Evolutionary conservation across 2,329 filamentous ascomycete genomes (phyloP).

Genomic region (Ramularia endophylla): DNA sequence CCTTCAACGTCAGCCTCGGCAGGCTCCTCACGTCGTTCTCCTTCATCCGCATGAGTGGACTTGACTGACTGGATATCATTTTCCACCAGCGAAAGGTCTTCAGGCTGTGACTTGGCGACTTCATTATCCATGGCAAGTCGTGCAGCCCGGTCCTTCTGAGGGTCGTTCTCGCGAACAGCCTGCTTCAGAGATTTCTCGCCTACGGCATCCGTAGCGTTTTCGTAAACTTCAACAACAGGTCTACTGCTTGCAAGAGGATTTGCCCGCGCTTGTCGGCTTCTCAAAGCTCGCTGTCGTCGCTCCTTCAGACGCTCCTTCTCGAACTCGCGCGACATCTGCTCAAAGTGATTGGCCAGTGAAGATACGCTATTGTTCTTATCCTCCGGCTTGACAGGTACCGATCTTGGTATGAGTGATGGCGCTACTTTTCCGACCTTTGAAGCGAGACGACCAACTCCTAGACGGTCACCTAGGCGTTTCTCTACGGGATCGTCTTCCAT

Average conservation of each 20-base stretch:
- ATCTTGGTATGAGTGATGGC: constrained; percentile 79
- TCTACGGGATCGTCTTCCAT: constrained; percentile 39
- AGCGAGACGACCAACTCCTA: constrained; percentile 28
- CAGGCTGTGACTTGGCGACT: constrained; percentile 15
- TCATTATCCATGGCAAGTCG: constrained; percentile 14
- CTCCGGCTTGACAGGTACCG: constrained; percentile 64
- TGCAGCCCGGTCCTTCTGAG: constrained; percentile 10
- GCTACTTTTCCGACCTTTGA: constrained; percentile 50
- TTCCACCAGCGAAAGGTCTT: constrained; percentile 10
- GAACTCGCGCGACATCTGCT: constrained; percentile 93
- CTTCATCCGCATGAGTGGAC: constrained; percentile 2
- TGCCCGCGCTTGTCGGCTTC: constrained; percentile 68
- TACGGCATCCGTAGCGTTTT: constrained; percentile 87
- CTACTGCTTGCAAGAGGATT: constrained; percentile 91
- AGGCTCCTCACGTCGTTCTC: constrained; percentile 13
- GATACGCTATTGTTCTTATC: constrained; percentile 62
- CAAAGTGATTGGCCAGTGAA: constrained; percentile 90
- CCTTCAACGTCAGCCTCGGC: constrained; percentile 46
- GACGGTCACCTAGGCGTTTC: constrained; percentile 65
- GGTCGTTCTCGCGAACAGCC: constrained; percentile 6
- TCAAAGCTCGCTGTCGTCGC: constrained; percentile 71
- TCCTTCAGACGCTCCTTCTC: constrained; percentile 89
- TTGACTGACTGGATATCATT: constrained; percentile 4
- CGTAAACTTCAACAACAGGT: constrained; percentile 92
- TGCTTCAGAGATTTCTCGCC: constrained; percentile 22